Base-by-base conservation (phyloP, 140 eudicot species). In the Artemisia princeps region DNA sequence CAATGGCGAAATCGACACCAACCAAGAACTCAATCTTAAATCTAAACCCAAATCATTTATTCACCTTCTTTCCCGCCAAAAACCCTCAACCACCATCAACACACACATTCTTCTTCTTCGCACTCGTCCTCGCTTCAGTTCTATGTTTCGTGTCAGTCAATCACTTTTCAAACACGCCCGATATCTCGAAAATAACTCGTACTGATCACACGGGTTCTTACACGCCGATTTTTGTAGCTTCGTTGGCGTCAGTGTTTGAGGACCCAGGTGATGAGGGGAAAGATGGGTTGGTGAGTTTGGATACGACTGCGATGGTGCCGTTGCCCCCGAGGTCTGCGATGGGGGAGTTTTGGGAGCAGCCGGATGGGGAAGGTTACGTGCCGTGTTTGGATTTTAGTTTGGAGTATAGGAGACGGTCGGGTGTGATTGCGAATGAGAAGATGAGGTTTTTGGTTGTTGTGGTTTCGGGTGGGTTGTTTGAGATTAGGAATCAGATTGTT, bases 361-460 rank as follows among this genome's bases (percentile, higher is more conserved):
- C 94, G 4, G 83, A 81, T 46, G 84, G 72, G 1, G 80, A 82
- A 70, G 87, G 89, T 10, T 87, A 62, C 60, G 13, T 61, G 59
- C 89, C 94, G n/a, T 87, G 94, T 62, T 66, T 87, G 76, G 77
- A 67, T 28, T 84, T 84, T 54, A 67, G 85, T 16, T 64, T 80
- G 65, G 66, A 58, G 65, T 87, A 87, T 54, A 74, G 94, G n/a
- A 78, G 62, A 64, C 66, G 70, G 7, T 87, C 95, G n/a, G 67
- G 62, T 1, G 62, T 40, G 66, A 77, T 87, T 62, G 78, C 82
- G 0, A 71, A 76, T 68, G 87, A 87, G 86, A 80, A 62, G 77
- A 77, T 61, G 80, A 76, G 76, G 68, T 87, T 87, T 53, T 64
- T 87, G 66, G 87, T 84, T 42, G 95, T 87, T 22, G 89, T 84